Evolutionary conservation across 148 eudicot species (phyloP), one percentile per base, ranked within the genome.

Genomic region (Rhododendron simsii): DNA sequence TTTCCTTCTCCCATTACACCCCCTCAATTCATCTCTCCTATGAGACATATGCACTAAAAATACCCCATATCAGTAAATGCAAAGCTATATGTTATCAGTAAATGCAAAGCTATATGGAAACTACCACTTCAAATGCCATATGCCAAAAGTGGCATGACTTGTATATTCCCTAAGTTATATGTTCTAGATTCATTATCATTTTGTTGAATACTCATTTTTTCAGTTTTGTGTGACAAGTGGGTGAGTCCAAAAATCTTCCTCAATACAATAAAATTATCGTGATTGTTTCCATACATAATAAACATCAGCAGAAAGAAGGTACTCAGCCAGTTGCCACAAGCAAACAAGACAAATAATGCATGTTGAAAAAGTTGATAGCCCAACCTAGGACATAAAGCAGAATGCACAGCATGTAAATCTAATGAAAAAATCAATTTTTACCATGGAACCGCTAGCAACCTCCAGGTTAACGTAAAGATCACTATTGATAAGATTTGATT

Each of bases 381-480:
- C 47, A n/a, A 33, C 37, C 63, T 74, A 51, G 48, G 69, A 50
- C 39, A 55, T 55, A 35, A 11, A 28, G 65, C 73, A 75, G 75
- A 61, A 65, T 59, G 74, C 28, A 65, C 44, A 84, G 21, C 55
- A 28, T 3, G 14, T 6, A 76, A 35, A 13, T 16, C 35, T 3
- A 83, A 51, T 20, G 75, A 33, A 82, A 10, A 30, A 0, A 61
- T 47, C 63, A 59, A 12, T 20, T 37, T 18, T 91, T 96, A 96
- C 98, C 95, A 82, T 69, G 79, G 79, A 75, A 47, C 77, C 69
- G 90, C 83, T 84, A 78, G 81, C 57, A 80, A 88, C 91, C 85
- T 91, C 95, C 87, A 87, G 37, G 87, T 89, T 89, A 51, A 91
- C 85, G 48, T 89, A 89, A 7, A 88, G 89, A 84, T 94, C 95